Base-by-base conservation (phyloP, 805 yeast genomes). In the Alloascoidea hylecoeti region DNA sequence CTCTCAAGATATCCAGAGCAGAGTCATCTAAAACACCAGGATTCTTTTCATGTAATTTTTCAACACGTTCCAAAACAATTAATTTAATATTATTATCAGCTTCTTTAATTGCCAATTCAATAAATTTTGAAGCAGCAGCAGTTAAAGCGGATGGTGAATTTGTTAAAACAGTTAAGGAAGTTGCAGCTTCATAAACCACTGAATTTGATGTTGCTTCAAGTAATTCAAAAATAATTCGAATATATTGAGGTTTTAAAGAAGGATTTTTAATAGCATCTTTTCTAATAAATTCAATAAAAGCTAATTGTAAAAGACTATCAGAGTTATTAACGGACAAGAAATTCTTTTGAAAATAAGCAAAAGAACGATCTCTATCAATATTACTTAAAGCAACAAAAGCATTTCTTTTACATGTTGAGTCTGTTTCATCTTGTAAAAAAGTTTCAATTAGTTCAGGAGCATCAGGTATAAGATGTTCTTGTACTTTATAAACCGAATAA, bases 21-120 rank as follows among this genome's bases (percentile, higher is more conserved):
- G 82, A 68, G 41, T 82, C 94, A 52, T 83, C 88, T 46, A 89
- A 68, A 36, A 82, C 66, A 38, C 96, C 96, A 16, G 92, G 89
- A 53, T 78, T 73, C 44, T 68, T 70, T 44, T 64, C 63, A 51
- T 83, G 79, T 38, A 92, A 72, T 39, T 79, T 85, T 48, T 72
- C 72, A 42, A 92, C 77, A 57, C 94, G 75, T 53, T 85, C 92
- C 52, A 92, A 68, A 15, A 94, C 92, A 51, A 89, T 88, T 46
- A 92, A 70, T 60, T 94, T 94, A 49, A 89, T 88, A 52, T 88
- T 92, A 62, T 83, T 88, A 58, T 92, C 97, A n/a, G 95, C 70
- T 55, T 86, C 97, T 53, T 80, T 83, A 48, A 78, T 77, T 23
- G 96, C 94, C 48, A 92, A 68, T 41, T 84, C 95, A 43, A 89